Evolutionary conservation across 768 basidiomycete genomes (phyloP).

Genomic region (Crassisporium funariophilum): DNA sequence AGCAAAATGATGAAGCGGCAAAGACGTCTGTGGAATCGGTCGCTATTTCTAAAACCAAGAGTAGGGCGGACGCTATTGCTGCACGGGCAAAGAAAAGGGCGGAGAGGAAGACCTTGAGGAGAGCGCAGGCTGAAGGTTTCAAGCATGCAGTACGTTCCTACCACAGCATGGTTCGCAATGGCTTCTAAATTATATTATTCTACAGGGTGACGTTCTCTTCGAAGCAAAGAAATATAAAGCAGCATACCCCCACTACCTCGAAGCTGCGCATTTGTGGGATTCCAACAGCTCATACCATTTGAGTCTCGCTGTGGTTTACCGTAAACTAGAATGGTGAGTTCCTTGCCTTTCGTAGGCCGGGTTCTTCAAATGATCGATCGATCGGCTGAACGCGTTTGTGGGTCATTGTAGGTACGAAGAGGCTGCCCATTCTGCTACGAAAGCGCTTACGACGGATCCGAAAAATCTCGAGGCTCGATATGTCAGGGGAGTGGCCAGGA

Average conservation of each 20-base stretch:
- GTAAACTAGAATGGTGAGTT: slow-evolving; percentile 38
- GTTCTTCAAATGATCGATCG: slow-evolving; percentile 10
- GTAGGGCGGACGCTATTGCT: slow-evolving; percentile 22
- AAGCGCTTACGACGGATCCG: slow-evolving; percentile 39
- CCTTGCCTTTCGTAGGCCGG: background rate
- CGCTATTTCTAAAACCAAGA: too few relatives aligned
- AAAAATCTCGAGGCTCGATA: slow-evolving; percentile 43
- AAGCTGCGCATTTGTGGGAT: slow-evolving; percentile 35
- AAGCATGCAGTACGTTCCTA: slow-evolving; percentile 22
- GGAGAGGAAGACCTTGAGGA: slow-evolving; percentile 18
- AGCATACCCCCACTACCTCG: slow-evolving; percentile 34
- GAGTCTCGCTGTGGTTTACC: slow-evolving; percentile 35
- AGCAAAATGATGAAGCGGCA: too few relatives aligned
- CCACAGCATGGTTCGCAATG: too few relatives aligned
- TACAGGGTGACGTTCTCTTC: slow-evolving; percentile 37
- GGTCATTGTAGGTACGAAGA: slow-evolving; percentile 34
- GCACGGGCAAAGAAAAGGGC: slow-evolving; percentile 24
- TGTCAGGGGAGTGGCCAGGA: slow-evolving; percentile 41
- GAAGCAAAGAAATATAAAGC: slow-evolving; percentile 32
- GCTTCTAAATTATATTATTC: background rate
- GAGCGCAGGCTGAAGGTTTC: slow-evolving; percentile 22
- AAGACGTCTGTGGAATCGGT: too few relatives aligned
- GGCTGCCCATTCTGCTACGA: slow-evolving; percentile 40
- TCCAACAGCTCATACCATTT: slow-evolving; percentile 36
- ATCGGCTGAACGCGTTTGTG: background rate